Conservation (phyloP, 441 rosid genomes). For the Gossypium schwendimanii region DNA sequence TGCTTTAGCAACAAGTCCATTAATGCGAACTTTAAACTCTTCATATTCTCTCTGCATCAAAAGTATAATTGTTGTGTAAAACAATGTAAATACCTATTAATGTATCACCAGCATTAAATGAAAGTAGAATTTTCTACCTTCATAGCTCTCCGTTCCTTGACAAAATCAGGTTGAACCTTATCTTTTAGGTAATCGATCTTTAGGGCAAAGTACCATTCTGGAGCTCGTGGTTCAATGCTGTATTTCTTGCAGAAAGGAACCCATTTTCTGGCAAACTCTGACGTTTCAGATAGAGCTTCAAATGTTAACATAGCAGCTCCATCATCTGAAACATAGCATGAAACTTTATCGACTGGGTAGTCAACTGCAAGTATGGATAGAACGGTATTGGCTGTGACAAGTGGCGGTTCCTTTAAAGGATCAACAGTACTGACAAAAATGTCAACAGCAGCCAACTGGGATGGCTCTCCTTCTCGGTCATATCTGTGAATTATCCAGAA, state of each 20-base stretch:
- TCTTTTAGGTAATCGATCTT: slow-evolving; percentile 95
- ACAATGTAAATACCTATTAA: slow-evolving; percentile 3
- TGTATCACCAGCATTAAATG: not conserved
- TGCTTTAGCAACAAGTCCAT: slow-evolving; percentile 88
- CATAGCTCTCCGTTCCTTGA: slow-evolving; percentile 97
- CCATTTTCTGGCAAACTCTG: slow-evolving; percentile 96
- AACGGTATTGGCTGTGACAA: slow-evolving; percentile 94
- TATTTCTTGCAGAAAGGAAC: slow-evolving; percentile 90
- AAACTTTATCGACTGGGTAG: slow-evolving; percentile 94
- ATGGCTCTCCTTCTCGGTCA: slow-evolving; percentile 93
- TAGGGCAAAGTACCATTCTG: slow-evolving; percentile 86
- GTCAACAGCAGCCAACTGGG: slow-evolving; percentile 92
- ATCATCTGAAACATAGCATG: slow-evolving; percentile 95
- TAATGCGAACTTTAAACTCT: slow-evolving; percentile 81
- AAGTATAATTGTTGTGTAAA: slow-evolving; percentile 8
- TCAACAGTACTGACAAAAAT: slow-evolving; percentile 96
- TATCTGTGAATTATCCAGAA: slow-evolving; percentile 39
- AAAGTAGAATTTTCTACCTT: slow-evolving; percentile 39
- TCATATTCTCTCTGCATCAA: slow-evolving; percentile 84
- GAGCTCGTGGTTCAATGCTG: slow-evolving; percentile 88
- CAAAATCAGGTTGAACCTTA: slow-evolving; percentile 90
- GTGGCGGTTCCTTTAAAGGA: slow-evolving; percentile 95
- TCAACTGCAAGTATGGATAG: slow-evolving; percentile 93
- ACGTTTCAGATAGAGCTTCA: slow-evolving; percentile 85
- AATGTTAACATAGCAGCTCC: slow-evolving; percentile 96